Percentiles rank a stretch among this genome's conserved stretches.
Conservation (phyloP, 306 rosid genomes). For the Morella rubra region DNA sequence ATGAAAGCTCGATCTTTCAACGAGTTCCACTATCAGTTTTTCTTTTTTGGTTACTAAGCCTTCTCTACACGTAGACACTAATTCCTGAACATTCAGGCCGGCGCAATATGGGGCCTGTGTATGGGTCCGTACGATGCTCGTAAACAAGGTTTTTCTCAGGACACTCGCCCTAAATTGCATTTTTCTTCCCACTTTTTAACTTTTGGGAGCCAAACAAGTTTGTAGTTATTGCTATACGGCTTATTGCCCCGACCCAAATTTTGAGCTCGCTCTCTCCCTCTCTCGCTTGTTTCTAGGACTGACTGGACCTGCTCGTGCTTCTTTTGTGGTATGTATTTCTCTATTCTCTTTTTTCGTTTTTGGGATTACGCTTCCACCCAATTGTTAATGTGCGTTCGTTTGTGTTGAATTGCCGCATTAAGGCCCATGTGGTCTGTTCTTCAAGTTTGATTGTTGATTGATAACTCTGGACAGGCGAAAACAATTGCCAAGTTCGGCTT, state of each 20-base stretch:
- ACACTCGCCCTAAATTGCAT: neutral
- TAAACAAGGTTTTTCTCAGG: constrained; percentile 39
- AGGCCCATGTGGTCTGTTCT: constrained; percentile 5
- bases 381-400: neutral
- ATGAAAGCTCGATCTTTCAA: neutral
- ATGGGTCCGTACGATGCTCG: constrained; percentile 73
- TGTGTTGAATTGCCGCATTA: neutral
- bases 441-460: constrained; percentile 18
- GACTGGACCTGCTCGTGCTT: constrained; percentile 52
- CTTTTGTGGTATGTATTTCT: constrained; percentile 57
- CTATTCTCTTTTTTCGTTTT: neutral
- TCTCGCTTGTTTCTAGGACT: constrained; percentile 48
- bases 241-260: neutral
- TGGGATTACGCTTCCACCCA: neutral
- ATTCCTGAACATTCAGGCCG: constrained; percentile 59
- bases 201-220: neutral
- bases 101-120: constrained; percentile 87
- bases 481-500: constrained; percentile 45
- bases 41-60: neutral
- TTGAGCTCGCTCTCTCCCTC: neutral
- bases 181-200: neutral
- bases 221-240: neutral
- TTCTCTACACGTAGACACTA: neutral
- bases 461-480: constrained; percentile 51
- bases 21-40: too few relatives aligned